Evolutionary conservation across 352 stramenopile species (phyloP).

Genomic region (Chrysophaeum taylorii): DNA sequence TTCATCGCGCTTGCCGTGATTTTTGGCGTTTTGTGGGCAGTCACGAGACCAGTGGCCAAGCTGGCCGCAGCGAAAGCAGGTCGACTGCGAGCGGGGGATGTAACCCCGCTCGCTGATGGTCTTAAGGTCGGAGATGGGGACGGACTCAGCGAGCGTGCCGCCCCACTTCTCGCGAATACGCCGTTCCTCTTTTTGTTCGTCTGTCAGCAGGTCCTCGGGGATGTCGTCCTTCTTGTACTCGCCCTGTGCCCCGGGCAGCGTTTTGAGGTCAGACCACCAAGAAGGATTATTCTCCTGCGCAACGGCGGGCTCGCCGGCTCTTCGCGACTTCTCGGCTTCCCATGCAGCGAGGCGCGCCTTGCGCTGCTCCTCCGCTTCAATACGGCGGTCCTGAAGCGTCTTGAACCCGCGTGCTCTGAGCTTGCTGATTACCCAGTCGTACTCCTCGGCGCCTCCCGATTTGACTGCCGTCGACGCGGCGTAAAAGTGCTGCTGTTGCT

Average conservation of each 20-base stretch:
- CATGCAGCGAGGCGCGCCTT: not conserved
- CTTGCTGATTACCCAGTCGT: constrained; percentile 12
- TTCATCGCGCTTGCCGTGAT: not conserved
- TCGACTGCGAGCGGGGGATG: constrained; percentile 5
- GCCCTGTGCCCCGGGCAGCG: not conserved
- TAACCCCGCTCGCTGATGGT: not conserved
- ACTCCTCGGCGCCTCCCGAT: too few relatives aligned
- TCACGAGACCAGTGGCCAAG: constrained; percentile 2
- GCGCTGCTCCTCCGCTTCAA: not conserved
- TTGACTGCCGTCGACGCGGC: too few relatives aligned
- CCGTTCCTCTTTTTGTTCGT: constrained; percentile 5
- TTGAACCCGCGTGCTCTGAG: not conserved
- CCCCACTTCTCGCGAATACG: constrained; percentile 3
- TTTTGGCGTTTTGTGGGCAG: not conserved
- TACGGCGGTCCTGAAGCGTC: constrained; percentile 4
- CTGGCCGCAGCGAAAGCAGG: constrained; percentile 8
- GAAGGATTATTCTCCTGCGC: not conserved
- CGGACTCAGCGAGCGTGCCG: constrained; percentile 5
- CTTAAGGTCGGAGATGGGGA: constrained; percentile 1
- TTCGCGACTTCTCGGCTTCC: not conserved
- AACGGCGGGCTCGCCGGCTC: not conserved
- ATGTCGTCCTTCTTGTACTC: not conserved
- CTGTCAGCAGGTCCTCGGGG: not conserved
- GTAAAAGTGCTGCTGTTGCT: too few relatives aligned
- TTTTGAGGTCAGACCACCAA: too few relatives aligned